These are phyloP conservation scores for Helminthosporium solani DNA, from an alignment of 2,329 filamentous ascomycete species.

Conservation along the genomic window DNA sequence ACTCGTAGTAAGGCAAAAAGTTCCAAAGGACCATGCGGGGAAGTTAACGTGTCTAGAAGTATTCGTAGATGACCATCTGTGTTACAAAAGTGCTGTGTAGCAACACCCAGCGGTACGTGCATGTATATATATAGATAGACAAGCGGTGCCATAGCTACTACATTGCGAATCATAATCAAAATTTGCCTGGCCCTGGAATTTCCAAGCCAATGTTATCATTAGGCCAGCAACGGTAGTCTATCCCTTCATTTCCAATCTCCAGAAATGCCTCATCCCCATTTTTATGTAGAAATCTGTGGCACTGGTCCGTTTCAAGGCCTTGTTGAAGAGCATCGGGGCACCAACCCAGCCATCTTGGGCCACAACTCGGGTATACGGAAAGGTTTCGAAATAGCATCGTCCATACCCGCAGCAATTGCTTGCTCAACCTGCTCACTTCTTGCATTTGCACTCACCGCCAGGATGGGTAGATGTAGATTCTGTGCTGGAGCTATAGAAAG, in stretches of 20 bases:
- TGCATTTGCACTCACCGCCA: slow-evolving; percentile 40
- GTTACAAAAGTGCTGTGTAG: not conserved
- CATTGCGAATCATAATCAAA: too few relatives aligned
- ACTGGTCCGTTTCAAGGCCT: too few relatives aligned
- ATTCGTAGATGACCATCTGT: not conserved
- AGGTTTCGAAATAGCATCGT: slow-evolving; percentile 26
- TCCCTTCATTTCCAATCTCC: too few relatives aligned
- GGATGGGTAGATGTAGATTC: slow-evolving; percentile 23
- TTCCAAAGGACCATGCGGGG: slow-evolving; percentile 16
- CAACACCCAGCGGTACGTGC: not conserved
- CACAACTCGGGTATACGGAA: slow-evolving; percentile 11
- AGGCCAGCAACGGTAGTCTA: too few relatives aligned
- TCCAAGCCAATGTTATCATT: too few relatives aligned
- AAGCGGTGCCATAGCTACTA: not conserved
- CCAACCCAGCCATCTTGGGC: slow-evolving; percentile 7
- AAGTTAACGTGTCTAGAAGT: not conserved
- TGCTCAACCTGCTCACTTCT: slow-evolving; percentile 34
- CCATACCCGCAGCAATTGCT: slow-evolving; percentile 35
- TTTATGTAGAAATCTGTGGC: too few relatives aligned
- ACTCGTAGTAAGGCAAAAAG: slow-evolving; percentile 45
- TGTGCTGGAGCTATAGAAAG: not conserved
- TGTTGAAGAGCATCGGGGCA: slow-evolving; percentile 5
- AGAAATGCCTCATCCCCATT: too few relatives aligned
- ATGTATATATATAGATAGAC: not conserved
- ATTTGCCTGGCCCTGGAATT: too few relatives aligned